Evolutionary conservation across 139 green algal species (phyloP).

Genomic region (Desmodesmus armatus): DNA sequence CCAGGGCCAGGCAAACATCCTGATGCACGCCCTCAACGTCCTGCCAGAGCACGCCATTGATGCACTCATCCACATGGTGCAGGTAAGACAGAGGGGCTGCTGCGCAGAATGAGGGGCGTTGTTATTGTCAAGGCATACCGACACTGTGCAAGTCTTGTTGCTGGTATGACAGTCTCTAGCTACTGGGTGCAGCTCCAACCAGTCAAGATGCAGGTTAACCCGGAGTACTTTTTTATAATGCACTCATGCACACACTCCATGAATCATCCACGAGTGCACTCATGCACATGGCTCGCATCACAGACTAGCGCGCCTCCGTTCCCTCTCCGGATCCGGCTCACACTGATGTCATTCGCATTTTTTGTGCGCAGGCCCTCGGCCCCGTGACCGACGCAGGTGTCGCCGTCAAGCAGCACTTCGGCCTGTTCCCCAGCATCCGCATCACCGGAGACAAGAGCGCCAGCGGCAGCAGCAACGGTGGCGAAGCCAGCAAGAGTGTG

Average conservation of each 20-base stretch:
- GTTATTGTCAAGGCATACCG: not conserved
- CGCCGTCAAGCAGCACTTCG: not conserved
- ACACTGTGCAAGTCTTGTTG: no score
- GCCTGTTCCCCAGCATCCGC: not conserved
- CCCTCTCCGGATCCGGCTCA: no score
- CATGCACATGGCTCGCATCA: no score
- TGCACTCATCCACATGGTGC: not conserved
- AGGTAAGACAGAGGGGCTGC: no score
- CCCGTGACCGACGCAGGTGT: slow-evolving; percentile 20
- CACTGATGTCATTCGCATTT: no score
- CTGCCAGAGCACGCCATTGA: not conserved
- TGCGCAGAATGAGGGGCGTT: not conserved
- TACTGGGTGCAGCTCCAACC: no score
- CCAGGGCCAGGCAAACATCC: slow-evolving; percentile 18
- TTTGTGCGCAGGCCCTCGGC: not conserved
- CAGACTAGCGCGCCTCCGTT: no score
- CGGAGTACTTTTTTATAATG: no score
- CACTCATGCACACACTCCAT: no score
- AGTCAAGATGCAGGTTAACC: no score
- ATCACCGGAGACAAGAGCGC: not conserved
- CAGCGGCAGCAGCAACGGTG: not conserved
- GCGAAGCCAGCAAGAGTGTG: not conserved
- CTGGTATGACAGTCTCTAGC: no score
- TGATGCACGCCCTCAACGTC: slow-evolving; percentile 2
- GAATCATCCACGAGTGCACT: no score